A percentile compares a stretch with the other conserved stretches of the same genome.
These are phyloP conservation scores for Globisporangium uncinulatum DNA, from an alignment of 352 stramenopile genomes.

Conservation along the genomic window DNA sequence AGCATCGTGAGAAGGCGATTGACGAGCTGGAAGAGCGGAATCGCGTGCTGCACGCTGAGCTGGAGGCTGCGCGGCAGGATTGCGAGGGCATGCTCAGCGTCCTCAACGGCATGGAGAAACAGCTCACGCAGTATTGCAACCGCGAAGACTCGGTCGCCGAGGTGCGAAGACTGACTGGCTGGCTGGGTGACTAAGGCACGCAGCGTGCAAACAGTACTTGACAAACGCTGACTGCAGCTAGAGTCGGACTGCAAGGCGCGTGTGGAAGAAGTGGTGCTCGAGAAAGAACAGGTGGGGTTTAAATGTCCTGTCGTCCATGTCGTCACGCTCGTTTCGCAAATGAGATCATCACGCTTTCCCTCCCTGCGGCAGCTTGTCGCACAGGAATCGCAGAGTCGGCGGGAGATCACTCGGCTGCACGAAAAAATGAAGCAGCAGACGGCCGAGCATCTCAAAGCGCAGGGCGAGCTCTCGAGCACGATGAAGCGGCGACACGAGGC, in stretches of 20 bases:
- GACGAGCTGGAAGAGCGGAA: conserved; percentile 51
- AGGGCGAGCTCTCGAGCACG: conserved; percentile 33
- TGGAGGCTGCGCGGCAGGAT: conserved; percentile 64
- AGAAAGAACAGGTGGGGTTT: conserved; percentile 65
- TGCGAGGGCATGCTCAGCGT: conserved; percentile 83
- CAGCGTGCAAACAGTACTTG: neutral
- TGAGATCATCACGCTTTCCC: neutral
- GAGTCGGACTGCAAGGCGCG: conserved; percentile 65
- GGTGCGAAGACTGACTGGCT: conserved; percentile 18
- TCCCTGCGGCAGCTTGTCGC: conserved; percentile 31
- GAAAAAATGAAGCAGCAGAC: conserved; percentile 47
- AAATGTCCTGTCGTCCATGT: neutral
- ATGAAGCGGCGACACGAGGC: conserved; percentile 29
- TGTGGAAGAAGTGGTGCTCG: conserved; percentile 59
- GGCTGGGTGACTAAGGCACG: too few relatives aligned
- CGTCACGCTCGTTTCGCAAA: too few relatives aligned
- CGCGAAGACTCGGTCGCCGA: conserved; percentile 69
- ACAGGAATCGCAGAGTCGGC: conserved; percentile 55
- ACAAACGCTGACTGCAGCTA: conserved; percentile 24
- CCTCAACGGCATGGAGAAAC: conserved; percentile 79
- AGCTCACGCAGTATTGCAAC: conserved; percentile 68
- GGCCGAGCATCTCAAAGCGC: conserved; percentile 36
- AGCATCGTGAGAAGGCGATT: conserved; percentile 45
- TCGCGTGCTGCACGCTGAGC: conserved; percentile 30
- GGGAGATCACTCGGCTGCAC: conserved; percentile 64